Base-by-base conservation (phyloP, 2,329 filamentous ascomycete genomes). In the Neopestalotiopsis rosae region DNA sequence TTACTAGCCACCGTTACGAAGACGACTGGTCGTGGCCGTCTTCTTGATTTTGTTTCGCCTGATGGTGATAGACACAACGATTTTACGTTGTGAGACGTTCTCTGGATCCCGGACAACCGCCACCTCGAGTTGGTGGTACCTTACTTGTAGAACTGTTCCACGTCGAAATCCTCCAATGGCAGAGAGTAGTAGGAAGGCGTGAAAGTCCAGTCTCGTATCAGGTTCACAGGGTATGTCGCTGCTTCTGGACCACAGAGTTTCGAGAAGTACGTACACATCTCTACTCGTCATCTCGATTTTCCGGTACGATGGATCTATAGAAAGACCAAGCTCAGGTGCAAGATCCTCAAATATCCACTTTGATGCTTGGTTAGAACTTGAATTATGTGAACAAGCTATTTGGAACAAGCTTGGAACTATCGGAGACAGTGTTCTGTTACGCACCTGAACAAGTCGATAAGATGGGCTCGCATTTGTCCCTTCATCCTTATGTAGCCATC, bases 121-220 rank as follows among this genome's bases (percentile, higher is more conserved):
- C 28, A 59, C 24, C 57, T 14, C 7, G 28, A 59, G 12, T 30
- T 59, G 5, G 30, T 59, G 6, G 20, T 59, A 59, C 14, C 30
- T 24, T 13, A 59, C 20, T 59, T 59, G 4, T 13, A 59, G 14
- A 24, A 59, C 28, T 32, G 24, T 59, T 13, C 20, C 5, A 59
- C 57, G 57, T 59, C 24, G n/a, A 30, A 59, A 59, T 13, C 57
- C 57, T n/a, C 57, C 57, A 14, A 59, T 59, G 12, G 57, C 57
- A 13, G 5, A 13, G 12, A 59, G 28, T 5, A 59, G 57, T 6
- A 59, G 9, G 14, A 59, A 59, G n/a, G 57, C 57, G 28, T 59
- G 20, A 32, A 59, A 59, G 30, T 59, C 20, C 4, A 59, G 3
- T 59, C 20, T 59, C 30, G 20, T 59, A 14, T 59, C 20, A 28